Evolutionary conservation across 2,329 filamentous ascomycete genomes (phyloP).

Genomic region (Penicillium sp.): DNA sequence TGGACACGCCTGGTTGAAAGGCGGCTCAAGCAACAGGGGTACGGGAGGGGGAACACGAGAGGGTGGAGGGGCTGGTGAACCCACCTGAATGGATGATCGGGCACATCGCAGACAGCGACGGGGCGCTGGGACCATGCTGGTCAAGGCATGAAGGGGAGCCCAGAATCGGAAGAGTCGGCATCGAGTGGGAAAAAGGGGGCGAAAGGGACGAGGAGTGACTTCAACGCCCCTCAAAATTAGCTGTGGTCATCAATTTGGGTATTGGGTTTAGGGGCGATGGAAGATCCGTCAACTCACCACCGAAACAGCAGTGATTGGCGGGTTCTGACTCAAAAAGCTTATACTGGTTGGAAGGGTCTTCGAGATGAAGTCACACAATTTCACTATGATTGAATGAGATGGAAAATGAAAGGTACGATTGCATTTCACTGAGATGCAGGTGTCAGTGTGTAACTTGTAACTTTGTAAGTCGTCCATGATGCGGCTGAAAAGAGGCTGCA

Average conservation of each 20-base stretch:
- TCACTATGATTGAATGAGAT: not conserved
- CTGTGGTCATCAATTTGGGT: not conserved
- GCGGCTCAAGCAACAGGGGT: not conserved
- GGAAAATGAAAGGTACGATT: not conserved
- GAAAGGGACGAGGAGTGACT: not conserved
- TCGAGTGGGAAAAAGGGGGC: slow-evolving; percentile 3
- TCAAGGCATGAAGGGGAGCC: slow-evolving; percentile 14
- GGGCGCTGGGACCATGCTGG: slow-evolving; percentile 36
- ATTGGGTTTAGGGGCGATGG: not conserved
- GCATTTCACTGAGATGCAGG: not conserved
- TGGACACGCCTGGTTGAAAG: not conserved
- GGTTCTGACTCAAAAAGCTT: not conserved
- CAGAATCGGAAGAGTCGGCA: slow-evolving; percentile 11
- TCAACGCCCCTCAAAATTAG: not conserved
- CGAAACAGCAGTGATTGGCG: not conserved
- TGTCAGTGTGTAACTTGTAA: not conserved
- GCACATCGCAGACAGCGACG: slow-evolving; percentile 36
- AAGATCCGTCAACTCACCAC: not conserved
- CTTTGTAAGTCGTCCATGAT: not conserved
- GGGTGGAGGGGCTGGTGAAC: not conserved
- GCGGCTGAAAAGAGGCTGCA: not conserved
- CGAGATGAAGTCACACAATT: not conserved
- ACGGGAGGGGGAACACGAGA: slow-evolving; percentile 7
- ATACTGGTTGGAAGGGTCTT: not conserved
- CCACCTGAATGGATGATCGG: slow-evolving; percentile 24